phyloP scores from a whole-genome alignment of 768 basidiomycete genomes.

The Antrodiella citrinella region DNA sequence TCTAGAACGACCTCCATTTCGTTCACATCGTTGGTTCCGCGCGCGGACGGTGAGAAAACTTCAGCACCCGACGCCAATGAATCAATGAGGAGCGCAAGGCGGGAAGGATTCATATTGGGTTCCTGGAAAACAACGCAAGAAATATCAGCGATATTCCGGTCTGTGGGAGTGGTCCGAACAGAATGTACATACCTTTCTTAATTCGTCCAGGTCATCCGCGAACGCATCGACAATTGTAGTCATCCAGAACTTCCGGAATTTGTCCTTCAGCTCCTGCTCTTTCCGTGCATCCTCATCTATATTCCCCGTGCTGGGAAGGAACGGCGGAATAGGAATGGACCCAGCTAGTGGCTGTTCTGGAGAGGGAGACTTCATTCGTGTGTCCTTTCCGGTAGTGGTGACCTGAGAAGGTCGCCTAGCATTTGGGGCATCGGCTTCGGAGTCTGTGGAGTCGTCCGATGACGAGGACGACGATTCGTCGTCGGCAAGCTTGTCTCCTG shows the following conservation, averaged over 20 bases:
- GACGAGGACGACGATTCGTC: constrained; percentile 12
- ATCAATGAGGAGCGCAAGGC: constrained; percentile 70
- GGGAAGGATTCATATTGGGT: constrained; percentile 58
- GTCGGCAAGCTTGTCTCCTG: constrained; percentile 3
- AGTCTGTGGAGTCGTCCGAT: constrained; percentile 1
- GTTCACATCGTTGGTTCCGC: constrained; percentile 30
- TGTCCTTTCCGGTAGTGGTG: neutral
- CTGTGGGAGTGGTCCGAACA: neutral
- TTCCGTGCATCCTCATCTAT: constrained; percentile 26
- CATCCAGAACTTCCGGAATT: constrained; percentile 86
- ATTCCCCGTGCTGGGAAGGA: constrained; percentile 33
- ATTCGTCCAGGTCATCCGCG: constrained; percentile 74
- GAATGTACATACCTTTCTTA: constrained; percentile 55
- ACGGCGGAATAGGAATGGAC: constrained; percentile 41
- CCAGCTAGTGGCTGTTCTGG: constrained; percentile 25
- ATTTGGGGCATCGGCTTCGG: constrained; percentile 4
- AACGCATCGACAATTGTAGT: constrained; percentile 73
- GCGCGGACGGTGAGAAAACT: constrained; percentile 45
- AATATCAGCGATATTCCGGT: constrained; percentile 20
- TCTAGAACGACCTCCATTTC: constrained; percentile 75
- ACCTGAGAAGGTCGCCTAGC: constrained; percentile 3
- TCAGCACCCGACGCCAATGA: constrained; percentile 76
- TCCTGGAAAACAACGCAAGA: constrained; percentile 31
- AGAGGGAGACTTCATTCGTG: constrained; percentile 14
- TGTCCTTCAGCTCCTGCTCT: constrained; percentile 52